A percentile compares a stretch with the other conserved stretches of the same genome.
Conservation (phyloP, 345 rosid genomes). For the Gossypioides kirkii region DNA sequence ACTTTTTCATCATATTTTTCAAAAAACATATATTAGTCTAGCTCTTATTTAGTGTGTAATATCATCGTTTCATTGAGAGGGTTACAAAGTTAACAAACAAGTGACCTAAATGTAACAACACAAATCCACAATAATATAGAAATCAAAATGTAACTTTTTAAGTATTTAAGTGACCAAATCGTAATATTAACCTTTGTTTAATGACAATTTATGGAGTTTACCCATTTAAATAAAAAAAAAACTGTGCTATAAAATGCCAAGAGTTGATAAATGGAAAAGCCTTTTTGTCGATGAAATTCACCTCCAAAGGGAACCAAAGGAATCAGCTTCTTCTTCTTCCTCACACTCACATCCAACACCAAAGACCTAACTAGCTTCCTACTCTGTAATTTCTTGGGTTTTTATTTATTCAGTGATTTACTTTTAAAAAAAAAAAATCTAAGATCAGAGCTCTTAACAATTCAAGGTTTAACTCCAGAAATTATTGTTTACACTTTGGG, state of each 20-base stretch:
- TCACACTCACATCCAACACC: constrained; percentile 10
- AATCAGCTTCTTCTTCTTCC: background rate
- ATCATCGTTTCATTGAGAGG: no score
- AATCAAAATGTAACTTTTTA: no score
- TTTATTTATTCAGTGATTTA: background rate
- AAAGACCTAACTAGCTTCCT: background rate
- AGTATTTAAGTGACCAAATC: no score
- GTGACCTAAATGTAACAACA: no score
- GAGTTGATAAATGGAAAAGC: background rate
- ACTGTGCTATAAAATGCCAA: background rate
- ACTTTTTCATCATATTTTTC: no score
- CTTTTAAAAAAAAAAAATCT: background rate
- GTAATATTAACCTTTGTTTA: no score
- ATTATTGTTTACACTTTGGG: background rate
- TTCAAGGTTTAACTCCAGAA: background rate
- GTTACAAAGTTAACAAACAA: no score
- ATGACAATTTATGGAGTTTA: no score
- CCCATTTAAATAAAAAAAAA: background rate
- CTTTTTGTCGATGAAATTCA: constrained; percentile 9
- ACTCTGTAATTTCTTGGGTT: background rate
- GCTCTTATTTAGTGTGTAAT: no score
- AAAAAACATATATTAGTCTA: no score
- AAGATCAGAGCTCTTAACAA: constrained; percentile 9
- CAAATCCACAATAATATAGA: no score
- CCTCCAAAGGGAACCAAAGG: background rate